Base-by-base conservation (phyloP, 257 asterid genomes). In the Solanum habrochaites region DNA sequence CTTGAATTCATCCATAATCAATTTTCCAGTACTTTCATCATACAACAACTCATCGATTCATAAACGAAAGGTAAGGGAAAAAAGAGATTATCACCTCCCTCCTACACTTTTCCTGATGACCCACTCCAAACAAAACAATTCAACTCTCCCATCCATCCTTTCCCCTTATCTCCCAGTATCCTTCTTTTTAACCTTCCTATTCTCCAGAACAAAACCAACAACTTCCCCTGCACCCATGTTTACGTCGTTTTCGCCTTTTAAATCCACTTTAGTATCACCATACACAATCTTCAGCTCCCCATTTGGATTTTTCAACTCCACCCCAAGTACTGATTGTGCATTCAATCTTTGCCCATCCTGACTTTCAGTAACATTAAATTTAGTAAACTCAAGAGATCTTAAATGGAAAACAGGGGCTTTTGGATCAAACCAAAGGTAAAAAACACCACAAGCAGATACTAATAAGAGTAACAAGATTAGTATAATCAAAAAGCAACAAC, bases 351-450 rank as follows among this genome's bases (percentile, higher is more conserved):
- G 88, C 40, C 93, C 97, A 4, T 56, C 87, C 2, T 85, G 62
- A 16, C 70, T 21, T 10, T 29, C 16, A 80, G 78, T 73, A 64
- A 91, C 78, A 37, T 90, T 85, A 78, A 91, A 89, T 60, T 86
- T 87, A 2, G 88, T 52, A 88, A 93, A 88, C 4, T 82, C 21
- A 78, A 91, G 73, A 9, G 93, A 91, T 67, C 86, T 85, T 5
- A 93, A 35, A 85, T 69, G 75, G 88, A 93, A 75, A 35, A 58
- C 87, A 1, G 96, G 96, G 43, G 91, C 90, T 15, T 89, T 90
- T 67, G 96, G 96, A 64, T 86, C 82, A 89, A 87, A 91, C 90
- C 88, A 88, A 10, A 92, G 67, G 87, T 89, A 93, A 67, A 93
- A 88, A 11, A 89, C 8, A 74, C 88, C 88, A 11, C 83, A 87